A percentile compares a stretch with the other conserved stretches of the same genome.
phyloP scores from a whole-genome alignment of 1,139 yeast species.

The Starmera stellimalicola region DNA sequence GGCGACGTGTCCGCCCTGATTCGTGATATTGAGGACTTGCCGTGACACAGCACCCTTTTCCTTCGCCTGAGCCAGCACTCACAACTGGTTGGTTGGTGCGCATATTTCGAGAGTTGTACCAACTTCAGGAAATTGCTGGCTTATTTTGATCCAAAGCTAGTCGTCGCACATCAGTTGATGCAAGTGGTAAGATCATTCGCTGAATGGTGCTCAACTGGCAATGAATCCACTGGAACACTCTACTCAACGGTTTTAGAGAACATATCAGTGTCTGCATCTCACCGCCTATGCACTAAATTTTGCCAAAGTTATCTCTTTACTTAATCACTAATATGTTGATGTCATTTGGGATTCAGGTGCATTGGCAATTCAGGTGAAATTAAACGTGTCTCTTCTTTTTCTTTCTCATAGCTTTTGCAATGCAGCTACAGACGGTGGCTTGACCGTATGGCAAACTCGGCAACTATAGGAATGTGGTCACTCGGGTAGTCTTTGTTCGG shows the following conservation, averaged over 20 bases:
- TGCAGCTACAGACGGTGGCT: no score
- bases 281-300: background rate
- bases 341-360: background rate
- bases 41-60: no score
- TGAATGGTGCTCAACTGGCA: no score
- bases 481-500: constrained; percentile 90
- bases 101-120: no score
- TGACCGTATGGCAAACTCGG: constrained; percentile 66
- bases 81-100: background rate
- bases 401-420: no score
- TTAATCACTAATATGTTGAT: background rate
- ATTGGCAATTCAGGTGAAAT: no score
- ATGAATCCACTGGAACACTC: background rate
- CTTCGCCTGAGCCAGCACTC: constrained; percentile 2
- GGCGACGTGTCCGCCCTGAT: constrained; percentile 18
- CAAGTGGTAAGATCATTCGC: no score
- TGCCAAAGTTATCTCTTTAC: background rate
- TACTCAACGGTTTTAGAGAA: no score
- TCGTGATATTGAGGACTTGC: constrained; percentile 20
- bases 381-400: no score
- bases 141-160: no score
- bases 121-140: no score
- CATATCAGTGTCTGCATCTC: background rate
- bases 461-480: constrained; percentile 80
- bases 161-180: no score